Evolutionary conservation across 345 rosid genomes (phyloP).

Genomic region (Bruguiera parviflora): DNA sequence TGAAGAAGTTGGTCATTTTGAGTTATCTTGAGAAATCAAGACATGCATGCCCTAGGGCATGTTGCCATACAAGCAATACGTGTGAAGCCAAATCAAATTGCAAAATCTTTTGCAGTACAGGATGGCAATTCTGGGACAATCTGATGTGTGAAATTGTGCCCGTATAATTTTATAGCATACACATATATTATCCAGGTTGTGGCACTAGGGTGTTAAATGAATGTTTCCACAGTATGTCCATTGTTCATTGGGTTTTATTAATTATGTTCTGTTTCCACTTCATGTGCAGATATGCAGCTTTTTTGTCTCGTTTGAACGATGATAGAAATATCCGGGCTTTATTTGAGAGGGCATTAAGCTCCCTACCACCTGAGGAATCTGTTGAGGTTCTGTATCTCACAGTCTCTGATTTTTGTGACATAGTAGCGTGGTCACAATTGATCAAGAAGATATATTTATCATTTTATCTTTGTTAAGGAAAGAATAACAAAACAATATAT

Average conservation of each 20-base stretch:
- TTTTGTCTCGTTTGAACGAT: constrained; percentile 87
- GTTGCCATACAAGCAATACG: too few species aligned
- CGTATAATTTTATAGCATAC: background rate
- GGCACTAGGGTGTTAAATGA: background rate
- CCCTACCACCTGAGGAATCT: constrained; percentile 79
- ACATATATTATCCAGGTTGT: background rate
- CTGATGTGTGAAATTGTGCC: background rate
- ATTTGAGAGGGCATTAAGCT: constrained; percentile 90
- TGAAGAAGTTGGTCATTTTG: too few species aligned
- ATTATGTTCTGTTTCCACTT: background rate
- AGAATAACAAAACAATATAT: too few species aligned
- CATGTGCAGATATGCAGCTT: constrained; percentile 77
- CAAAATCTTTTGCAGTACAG: too few species aligned
- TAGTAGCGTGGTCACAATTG: background rate
- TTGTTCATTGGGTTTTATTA: constrained; percentile 1
- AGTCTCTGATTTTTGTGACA: background rate
- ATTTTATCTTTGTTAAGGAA: background rate
- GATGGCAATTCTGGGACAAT: too few species aligned
- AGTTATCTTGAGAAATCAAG: too few species aligned
- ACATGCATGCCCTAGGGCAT: too few species aligned
- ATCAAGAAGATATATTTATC: background rate
- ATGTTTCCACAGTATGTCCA: constrained; percentile 2
- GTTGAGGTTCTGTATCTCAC: constrained; percentile 57
- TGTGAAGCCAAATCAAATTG: too few species aligned
- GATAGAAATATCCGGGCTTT: constrained; percentile 90